Percentiles rank a stretch among this genome's conserved stretches.
Evolutionary conservation across 495 filamentous ascomycete genomes (phyloP).

Genomic region (Penicillium pulvis): DNA sequence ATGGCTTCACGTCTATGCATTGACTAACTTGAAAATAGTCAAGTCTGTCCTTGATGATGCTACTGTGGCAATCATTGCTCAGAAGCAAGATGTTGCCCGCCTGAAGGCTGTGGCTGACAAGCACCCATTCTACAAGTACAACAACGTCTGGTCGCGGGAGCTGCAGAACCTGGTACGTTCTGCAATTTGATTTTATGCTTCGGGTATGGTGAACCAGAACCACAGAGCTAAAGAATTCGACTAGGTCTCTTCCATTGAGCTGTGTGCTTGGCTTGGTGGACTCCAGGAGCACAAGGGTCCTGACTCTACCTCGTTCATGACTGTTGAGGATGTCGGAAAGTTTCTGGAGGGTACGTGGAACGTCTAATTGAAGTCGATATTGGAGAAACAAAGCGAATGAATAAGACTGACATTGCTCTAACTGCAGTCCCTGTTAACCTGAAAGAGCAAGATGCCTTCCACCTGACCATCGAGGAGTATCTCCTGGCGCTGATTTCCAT

Average conservation of each 20-base stretch:
- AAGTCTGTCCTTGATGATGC: slow-evolving; percentile 48
- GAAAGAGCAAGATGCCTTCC: slow-evolving; percentile 87
- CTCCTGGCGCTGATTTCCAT: slow-evolving; percentile 81
- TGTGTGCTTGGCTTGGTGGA: slow-evolving; percentile 79
- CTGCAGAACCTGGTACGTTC: slow-evolving; percentile 73
- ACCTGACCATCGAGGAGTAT: slow-evolving; percentile 96
- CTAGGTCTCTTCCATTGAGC: slow-evolving; percentile 65
- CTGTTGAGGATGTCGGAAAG: slow-evolving; percentile 82
- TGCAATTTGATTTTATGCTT: neutral
- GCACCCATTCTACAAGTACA: slow-evolving; percentile 96
- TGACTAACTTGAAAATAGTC: slow-evolving; percentile 31
- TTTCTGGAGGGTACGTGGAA: slow-evolving; percentile 65
- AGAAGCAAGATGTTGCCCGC: slow-evolving; percentile 46
- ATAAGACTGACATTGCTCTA: slow-evolving; percentile 4
- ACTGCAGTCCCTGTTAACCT: slow-evolving; percentile 87
- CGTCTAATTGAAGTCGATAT: neutral
- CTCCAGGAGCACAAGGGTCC: slow-evolving; percentile 46
- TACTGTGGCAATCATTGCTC: slow-evolving; percentile 42
- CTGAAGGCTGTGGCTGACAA: slow-evolving; percentile 72
- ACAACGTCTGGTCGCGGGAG: slow-evolving; percentile 78
- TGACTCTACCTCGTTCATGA: slow-evolving; percentile 61
- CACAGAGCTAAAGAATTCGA: neutral
- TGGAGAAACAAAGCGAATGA: neutral
- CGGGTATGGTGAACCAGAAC: neutral
- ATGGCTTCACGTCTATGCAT: neutral